Base-by-base conservation (phyloP, 148 eudicot species). In the Suaeda aralocaspica region DNA sequence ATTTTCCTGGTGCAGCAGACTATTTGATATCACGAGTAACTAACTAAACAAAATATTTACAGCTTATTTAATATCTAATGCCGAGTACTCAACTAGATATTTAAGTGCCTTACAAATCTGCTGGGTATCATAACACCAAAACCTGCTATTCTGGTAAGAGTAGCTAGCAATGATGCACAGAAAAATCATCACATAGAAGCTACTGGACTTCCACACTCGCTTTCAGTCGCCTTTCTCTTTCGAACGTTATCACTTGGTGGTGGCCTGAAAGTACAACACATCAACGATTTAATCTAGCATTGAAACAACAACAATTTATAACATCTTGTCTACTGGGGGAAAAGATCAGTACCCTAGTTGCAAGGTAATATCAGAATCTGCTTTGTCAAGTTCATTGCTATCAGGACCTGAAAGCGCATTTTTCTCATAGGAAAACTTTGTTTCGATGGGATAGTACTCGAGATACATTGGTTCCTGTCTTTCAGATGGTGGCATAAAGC, bases 341-440 rank as follows among this genome's bases (percentile, higher is more conserved):
- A n/a, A 29, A 72, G 58, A 60, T 36, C 24, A 28, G 22, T 82
- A 88, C 93, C 86, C 90, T 49, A 88, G 78, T 53, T 81, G 84
- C 64, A 90, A 80, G 56, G 84, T 84, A 69, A 83, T 69, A 53
- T 84, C 83, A 0, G 86, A 80, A 66, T 80, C 86, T 39, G 65
- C 77, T 74, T 75, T 82, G 46, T 82, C 90, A 26, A 48, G 21
- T 11, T 67, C 84, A 42, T 77, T 71, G 55, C 77, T 67, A 22
- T 86, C 87, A 8, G 81, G 72, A 78, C 82, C 78, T 49, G 73
- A 66, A 73, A 72, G 30, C 15, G 63, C 80, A 34, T 76, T 68
- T 60, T 70, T 81, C 34, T 69, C 72, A 49, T 66, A 39, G 25
- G 81, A 78, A 49, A 44, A 50, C 56, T 69, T 80, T 29, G 56